Evolutionary conservation across 2,329 filamentous ascomycete species (phyloP).

Genomic region (Penicillium hesseltinei): DNA sequence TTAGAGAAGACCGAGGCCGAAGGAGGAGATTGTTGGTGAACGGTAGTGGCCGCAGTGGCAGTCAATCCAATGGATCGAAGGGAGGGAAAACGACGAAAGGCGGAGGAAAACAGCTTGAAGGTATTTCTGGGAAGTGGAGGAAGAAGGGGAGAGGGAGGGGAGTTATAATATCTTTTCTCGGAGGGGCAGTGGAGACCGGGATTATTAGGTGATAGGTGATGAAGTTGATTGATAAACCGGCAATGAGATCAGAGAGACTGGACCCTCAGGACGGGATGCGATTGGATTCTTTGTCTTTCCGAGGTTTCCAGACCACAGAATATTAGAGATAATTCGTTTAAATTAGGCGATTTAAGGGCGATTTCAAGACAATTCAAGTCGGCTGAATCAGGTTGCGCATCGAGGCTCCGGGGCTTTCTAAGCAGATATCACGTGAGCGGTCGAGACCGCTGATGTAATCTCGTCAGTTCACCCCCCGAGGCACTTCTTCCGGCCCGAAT

Average conservation of each 20-base stretch:
- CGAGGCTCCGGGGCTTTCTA: constrained; percentile 6
- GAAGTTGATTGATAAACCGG: constrained; percentile 14
- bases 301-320: constrained; percentile 1
- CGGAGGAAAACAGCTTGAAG: constrained; percentile 91
- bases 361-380: neutral
- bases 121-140: constrained; percentile 33
- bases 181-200: constrained; percentile 20
- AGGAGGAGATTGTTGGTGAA: constrained; percentile 58
- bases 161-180: constrained; percentile 12
- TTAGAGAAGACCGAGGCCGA: constrained; percentile 37
- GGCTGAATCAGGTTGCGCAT: neutral
- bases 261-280: neutral
- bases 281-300: constrained; percentile 7
- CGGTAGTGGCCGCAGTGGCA: constrained; percentile 67
- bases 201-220: constrained; percentile 10
- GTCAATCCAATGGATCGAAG: constrained; percentile 72
- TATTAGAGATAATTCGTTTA: neutral
- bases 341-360: neutral
- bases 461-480: neutral
- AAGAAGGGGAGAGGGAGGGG: constrained; percentile 10
- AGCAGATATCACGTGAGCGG: constrained; percentile 6
- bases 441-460: constrained; percentile 12
- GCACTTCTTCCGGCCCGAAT: neutral
- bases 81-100: constrained; percentile 64
- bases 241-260: constrained; percentile 16